A percentile compares a stretch with the other conserved stretches of the same genome.
phyloP scores from a whole-genome alignment of 345 rosid genomes.

The Lumnitzera racemosa region DNA sequence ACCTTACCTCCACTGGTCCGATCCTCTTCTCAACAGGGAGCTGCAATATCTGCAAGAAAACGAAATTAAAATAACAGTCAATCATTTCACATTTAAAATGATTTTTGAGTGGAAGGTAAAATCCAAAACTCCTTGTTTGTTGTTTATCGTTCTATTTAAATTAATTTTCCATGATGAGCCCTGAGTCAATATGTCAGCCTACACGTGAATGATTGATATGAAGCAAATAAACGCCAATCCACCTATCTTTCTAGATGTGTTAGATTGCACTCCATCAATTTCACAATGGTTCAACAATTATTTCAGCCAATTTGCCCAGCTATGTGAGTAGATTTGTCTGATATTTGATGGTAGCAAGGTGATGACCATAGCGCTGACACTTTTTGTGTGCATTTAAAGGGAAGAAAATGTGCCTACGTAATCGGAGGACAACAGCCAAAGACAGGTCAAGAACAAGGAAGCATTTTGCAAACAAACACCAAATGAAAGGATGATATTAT shows the following conservation, averaged over 20 bases:
- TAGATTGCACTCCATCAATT: too few relatives aligned
- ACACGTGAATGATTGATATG: too few relatives aligned
- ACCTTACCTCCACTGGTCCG: constrained; percentile 25
- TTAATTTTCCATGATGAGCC: too few relatives aligned
- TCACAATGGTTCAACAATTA: neutral
- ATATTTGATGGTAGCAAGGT: constrained; percentile 4
- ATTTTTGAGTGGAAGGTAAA: neutral
- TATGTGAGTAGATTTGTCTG: too few relatives aligned
- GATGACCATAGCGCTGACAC: too few relatives aligned
- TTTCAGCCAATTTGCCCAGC: too few relatives aligned
- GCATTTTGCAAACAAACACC: constrained; percentile 23
- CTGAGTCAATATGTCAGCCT: neutral
- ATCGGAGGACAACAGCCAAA: too few relatives aligned
- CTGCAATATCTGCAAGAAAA: constrained; percentile 35
- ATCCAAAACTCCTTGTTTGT: too few relatives aligned
- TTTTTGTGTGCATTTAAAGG: too few relatives aligned
- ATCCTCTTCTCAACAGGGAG: constrained; percentile 29
- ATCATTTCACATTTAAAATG: neutral
- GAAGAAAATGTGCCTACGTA: too few relatives aligned
- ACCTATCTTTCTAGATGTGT: too few relatives aligned
- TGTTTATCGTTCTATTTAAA: constrained; percentile 3
- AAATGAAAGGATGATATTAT: neutral
- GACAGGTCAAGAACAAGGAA: neutral
- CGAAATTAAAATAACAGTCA: neutral
- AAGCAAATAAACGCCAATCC: too few relatives aligned